Conservation (phyloP, 164 flowering plant genomes). For the Piper longum region DNA sequence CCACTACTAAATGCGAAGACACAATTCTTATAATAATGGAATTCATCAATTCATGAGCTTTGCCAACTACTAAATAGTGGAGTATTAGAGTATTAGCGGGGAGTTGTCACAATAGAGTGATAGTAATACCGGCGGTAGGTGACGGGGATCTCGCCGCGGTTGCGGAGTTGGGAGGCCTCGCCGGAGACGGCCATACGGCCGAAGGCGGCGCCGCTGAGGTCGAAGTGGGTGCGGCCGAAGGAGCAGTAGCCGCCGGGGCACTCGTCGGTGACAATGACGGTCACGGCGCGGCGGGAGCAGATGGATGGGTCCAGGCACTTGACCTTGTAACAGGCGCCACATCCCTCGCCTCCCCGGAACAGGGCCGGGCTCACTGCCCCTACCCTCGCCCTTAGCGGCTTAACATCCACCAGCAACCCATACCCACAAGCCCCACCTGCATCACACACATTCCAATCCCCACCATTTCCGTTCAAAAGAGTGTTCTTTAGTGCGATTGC, state of each 20-base stretch:
- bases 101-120: no score
- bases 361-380: constrained; percentile 89
- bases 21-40: no score
- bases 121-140: constrained; percentile 43
- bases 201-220: constrained; percentile 90
- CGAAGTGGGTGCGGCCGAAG: constrained; percentile 57
- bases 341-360: constrained; percentile 77
- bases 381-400: constrained; percentile 63
- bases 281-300: constrained; percentile 78
- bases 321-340: constrained; percentile 95
- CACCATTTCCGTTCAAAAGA: not conserved
- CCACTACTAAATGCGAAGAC: no score
- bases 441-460: not conserved
- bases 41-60: no score
- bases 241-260: constrained; percentile 82
- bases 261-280: constrained; percentile 80
- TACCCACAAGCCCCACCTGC: constrained; percentile 98
- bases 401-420: constrained; percentile 80
- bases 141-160: constrained; percentile 73
- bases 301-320: constrained; percentile 55
- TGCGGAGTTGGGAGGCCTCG: constrained; percentile 36
- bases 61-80: no score
- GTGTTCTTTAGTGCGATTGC: no score
- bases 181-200: constrained; percentile 80
- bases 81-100: no score